Conservation (phyloP, 306 rosid genomes). For the Datisca glomerata region DNA sequence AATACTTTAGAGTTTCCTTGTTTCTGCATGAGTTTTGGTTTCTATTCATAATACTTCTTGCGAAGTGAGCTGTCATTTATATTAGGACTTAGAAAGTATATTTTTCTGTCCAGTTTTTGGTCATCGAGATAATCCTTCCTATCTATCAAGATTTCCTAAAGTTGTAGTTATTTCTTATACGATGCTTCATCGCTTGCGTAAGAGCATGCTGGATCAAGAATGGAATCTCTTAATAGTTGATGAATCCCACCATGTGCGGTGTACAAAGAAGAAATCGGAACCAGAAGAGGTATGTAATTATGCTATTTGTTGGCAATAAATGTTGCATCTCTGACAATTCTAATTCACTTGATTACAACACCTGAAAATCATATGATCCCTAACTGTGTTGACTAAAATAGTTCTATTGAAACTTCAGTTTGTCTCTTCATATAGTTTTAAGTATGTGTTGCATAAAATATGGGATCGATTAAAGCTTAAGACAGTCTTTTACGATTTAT, state of each 20-base stretch:
- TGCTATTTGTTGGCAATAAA: conserved; percentile 6
- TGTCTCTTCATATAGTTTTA: too few relatives aligned
- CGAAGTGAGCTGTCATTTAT: conserved; percentile 7
- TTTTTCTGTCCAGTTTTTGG: conserved; percentile 64
- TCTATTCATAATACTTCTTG: not conserved
- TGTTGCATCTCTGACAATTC: too few relatives aligned
- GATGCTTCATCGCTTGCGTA: conserved; percentile 79
- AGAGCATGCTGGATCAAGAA: conserved; percentile 66
- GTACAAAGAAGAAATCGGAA: conserved; percentile 68
- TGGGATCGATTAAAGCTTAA: too few relatives aligned
- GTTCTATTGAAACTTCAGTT: too few relatives aligned
- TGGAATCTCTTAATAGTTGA: conserved; percentile 87
- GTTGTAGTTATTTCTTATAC: conserved; percentile 87
- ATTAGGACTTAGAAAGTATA: conserved; percentile 8
- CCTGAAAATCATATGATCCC: too few relatives aligned
- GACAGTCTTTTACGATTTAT: too few relatives aligned
- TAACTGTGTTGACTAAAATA: too few relatives aligned
- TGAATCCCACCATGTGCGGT: conserved; percentile 89
- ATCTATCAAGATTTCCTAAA: conserved; percentile 57
- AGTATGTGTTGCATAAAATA: too few relatives aligned
- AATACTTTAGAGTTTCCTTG: too few relatives aligned
- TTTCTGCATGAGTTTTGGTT: not conserved
- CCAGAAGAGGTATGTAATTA: conserved; percentile 59
- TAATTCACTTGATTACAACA: too few relatives aligned
- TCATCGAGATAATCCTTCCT: conserved; percentile 68